Evolutionary conservation across 2,329 filamentous ascomycete species (phyloP), one percentile per base, ranked within the genome.

Genomic region (Penicillium verrucosum): DNA sequence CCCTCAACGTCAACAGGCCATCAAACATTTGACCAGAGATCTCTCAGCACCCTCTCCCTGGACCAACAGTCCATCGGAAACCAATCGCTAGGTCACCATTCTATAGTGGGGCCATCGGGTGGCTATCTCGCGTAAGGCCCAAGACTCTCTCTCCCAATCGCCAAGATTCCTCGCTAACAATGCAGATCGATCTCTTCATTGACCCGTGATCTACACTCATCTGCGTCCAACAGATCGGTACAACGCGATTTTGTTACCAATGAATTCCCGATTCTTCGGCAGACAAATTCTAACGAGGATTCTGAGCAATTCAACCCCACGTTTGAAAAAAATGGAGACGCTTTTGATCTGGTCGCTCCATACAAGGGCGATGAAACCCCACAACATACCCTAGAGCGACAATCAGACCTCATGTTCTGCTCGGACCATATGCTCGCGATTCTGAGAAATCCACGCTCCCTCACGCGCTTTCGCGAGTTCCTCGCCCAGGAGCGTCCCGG

Each of bases 391-490:
- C 75, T 90, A 0, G 88, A 90, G 70, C 75, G 76, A 27, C 81
- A 84, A 50, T 84, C 86, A 0, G 85, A 88, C 56, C 75, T 83
- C 14, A 75, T 90, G 34, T 87, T 90, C 65, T 89, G 86, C 0
- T 77, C 73, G 12, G 81, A 85, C 46, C 88, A 91, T 72, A 75
- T 91, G 23, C 71, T 80, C 47, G 77, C 81, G 36, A 89, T 91
- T 40, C 87, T 90, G 61, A 75, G 78, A 4, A 83, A 89, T 55
- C 83, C 85, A 0, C 74, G 81, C 8, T 79, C 87, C 16, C 75
- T 90, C 1, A 78, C 85, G 51, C 81, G 80, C 36, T 92, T 92
- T 68, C 88, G 84, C 2, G 79, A 82, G 5, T 92, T 89, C 65
- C 76, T 92, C 4, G 82, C 81, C 59, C 70, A 76, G 1, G 77